Conservation (phyloP, 2,329 filamentous ascomycete genomes). For the Trichoderma afroharzianum region DNA sequence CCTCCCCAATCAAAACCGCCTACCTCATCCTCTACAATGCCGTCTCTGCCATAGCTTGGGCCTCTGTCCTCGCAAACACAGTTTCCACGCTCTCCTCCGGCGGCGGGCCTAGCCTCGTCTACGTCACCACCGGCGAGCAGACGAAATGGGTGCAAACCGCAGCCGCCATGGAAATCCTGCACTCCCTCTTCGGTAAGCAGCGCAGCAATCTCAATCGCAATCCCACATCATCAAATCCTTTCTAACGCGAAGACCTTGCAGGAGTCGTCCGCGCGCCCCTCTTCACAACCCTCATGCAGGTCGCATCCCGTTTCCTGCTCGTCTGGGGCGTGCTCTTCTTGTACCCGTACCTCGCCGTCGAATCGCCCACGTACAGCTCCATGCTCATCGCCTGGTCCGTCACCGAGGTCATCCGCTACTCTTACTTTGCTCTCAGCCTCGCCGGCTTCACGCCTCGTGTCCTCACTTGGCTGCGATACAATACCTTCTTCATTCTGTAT, state of each 20-base stretch:
- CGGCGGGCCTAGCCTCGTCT: constrained; percentile 59
- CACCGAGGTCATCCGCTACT: constrained; percentile 91
- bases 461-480: constrained; percentile 82
- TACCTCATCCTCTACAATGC: constrained; percentile 89
- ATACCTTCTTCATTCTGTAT: constrained; percentile 90
- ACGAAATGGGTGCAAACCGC: constrained; percentile 79
- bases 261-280: constrained; percentile 83
- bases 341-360: constrained; percentile 63
- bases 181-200: constrained; percentile 68
- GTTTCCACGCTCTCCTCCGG: constrained; percentile 49
- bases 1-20: constrained; percentile 45
- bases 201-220: no score
- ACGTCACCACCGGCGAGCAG: constrained; percentile 60
- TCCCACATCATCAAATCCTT: not conserved
- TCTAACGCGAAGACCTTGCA: constrained; percentile 32
- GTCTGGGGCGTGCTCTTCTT: constrained; percentile 79
- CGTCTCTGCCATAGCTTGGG: constrained; percentile 73
- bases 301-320: constrained; percentile 79
- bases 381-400: constrained; percentile 86
- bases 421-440: constrained; percentile 79
- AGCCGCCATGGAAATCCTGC: constrained; percentile 77
- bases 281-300: constrained; percentile 84
- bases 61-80: constrained; percentile 68
- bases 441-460: constrained; percentile 57
- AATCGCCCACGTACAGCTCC: constrained; percentile 61